Base-by-base conservation (phyloP, 331 rosid genomes). In the Rhamnella rubrinervis region DNA sequence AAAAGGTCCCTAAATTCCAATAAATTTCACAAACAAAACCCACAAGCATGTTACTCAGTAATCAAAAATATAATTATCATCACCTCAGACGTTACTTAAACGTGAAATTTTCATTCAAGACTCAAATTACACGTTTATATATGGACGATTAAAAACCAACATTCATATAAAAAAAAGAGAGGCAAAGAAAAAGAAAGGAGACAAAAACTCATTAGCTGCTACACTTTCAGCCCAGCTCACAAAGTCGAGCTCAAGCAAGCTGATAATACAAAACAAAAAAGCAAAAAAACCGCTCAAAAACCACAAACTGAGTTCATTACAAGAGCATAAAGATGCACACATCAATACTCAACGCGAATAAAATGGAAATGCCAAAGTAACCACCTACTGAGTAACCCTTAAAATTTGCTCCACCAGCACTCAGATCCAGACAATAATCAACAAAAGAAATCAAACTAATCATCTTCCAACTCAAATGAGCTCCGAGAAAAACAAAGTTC, bases 351-450 rank as follows among this genome's bases (percentile, higher is more conserved):
- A 50, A 52, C 14, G 31, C 26, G 55, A 37, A 44, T 18, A 50
- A 21, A 46, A 61, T 31, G 47, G 14, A 77, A 80, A 78, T 58
- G 81, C 71, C 55, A 60, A 59, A 65, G 59, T 61, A 62, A 63
- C 55, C 41, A 77, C 41, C 74, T 63, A 68, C 61, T 26, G 61
- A 51, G 39, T 0, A 74, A 46, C 47, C 64, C 67, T 63, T 2
- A 38, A 41, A 68, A 47, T 16, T 46, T 61, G 60, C 67, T 61
- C 51, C 6, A 23, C 39, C 65, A 76, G 55, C 55, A 23, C 55
- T 60, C 84, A 87, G 98, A 93, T 90, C 96, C 87, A 75, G 74
- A 59, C 37, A 58, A 46, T 73, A 72, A 4, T 62, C 51, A 60
- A 21, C 62, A 37, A 67, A 75, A 49, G 59, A 50, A 71, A 62